Evolutionary conservation across 495 filamentous ascomycete species (phyloP).

Genomic region (Glutinoglossum americanum): DNA sequence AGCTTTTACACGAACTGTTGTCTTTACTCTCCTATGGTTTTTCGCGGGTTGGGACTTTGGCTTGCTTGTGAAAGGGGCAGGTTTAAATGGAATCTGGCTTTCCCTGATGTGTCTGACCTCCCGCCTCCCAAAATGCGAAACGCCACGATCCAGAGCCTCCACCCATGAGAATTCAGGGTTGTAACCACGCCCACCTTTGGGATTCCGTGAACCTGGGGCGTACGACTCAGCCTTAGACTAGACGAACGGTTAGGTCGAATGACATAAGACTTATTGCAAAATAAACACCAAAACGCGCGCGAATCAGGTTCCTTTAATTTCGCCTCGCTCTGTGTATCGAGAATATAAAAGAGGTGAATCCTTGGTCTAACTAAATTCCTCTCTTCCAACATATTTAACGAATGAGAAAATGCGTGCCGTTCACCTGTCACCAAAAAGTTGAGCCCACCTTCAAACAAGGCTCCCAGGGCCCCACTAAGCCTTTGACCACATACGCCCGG

Average conservation of each 20-base stretch:
- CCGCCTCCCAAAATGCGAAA: background rate
- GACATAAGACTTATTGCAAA: background rate
- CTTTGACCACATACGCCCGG: no score
- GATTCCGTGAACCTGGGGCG: background rate
- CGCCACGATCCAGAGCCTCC: background rate
- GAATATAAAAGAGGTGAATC: background rate
- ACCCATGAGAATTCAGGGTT: background rate
- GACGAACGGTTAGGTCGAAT: background rate
- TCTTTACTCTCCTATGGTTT: background rate
- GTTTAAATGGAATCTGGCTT: slow-evolving; percentile 1
- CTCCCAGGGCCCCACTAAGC: no score
- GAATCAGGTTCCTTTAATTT: background rate
- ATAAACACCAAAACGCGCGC: background rate
- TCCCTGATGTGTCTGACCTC: background rate
- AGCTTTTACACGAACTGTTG: background rate
- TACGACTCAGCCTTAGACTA: background rate
- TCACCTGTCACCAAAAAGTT: no score
- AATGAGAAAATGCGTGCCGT: no score
- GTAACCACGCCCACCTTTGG: background rate
- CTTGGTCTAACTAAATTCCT: background rate
- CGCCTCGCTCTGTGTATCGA: background rate
- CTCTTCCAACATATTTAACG: background rate
- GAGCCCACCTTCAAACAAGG: no score
- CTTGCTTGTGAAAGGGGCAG: slow-evolving; percentile 1
- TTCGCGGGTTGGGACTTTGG: background rate